Evolutionary conservation across 2,329 filamentous ascomycete species (phyloP).

Genomic region (Fusarium tricinctum): DNA sequence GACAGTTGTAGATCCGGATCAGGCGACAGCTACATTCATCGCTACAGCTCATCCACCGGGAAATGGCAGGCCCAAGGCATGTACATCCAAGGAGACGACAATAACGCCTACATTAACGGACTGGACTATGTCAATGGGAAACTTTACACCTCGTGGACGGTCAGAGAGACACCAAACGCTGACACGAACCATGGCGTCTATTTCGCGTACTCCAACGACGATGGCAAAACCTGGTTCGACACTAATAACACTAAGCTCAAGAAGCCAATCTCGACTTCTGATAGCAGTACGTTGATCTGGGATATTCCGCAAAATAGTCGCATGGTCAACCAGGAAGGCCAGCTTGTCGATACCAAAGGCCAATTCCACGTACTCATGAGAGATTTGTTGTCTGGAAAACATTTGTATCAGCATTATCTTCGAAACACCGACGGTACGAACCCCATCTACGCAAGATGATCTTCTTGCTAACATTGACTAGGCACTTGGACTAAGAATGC

Average conservation of each 20-base stretch:
- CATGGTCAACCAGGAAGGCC: slow-evolving; percentile 39
- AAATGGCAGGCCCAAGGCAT: slow-evolving; percentile 34
- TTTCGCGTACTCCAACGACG: slow-evolving; percentile 39
- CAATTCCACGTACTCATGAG: slow-evolving; percentile 37
- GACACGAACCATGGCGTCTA: slow-evolving; percentile 39
- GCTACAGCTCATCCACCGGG: slow-evolving; percentile 35
- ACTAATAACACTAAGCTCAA: slow-evolving; percentile 19
- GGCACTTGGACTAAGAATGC: slow-evolving; percentile 36
- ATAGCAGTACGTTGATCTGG: slow-evolving; percentile 30
- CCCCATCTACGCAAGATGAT: fast-evolving
- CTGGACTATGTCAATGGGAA: slow-evolving; percentile 29
- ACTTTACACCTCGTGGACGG: slow-evolving; percentile 37
- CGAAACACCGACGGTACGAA: slow-evolving; percentile 8
- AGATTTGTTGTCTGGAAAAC: slow-evolving; percentile 22
- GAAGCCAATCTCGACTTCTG: slow-evolving; percentile 27
- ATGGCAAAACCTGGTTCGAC: slow-evolving; percentile 35
- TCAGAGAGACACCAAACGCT: slow-evolving; percentile 34
- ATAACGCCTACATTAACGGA: slow-evolving; percentile 40
- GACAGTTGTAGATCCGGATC: slow-evolving; percentile 18
- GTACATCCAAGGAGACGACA: slow-evolving; percentile 36
- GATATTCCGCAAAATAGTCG: slow-evolving; percentile 35
- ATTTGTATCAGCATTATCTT: slow-evolving; percentile 36
- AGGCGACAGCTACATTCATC: slow-evolving; percentile 40
- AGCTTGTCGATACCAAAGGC: slow-evolving; percentile 25
- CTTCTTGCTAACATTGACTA: neutral